A percentile compares a stretch with the other conserved stretches of the same genome.
Evolutionary conservation across 1,139 yeast species (phyloP).

Genomic region (Sugiyamaella paludigena): DNA sequence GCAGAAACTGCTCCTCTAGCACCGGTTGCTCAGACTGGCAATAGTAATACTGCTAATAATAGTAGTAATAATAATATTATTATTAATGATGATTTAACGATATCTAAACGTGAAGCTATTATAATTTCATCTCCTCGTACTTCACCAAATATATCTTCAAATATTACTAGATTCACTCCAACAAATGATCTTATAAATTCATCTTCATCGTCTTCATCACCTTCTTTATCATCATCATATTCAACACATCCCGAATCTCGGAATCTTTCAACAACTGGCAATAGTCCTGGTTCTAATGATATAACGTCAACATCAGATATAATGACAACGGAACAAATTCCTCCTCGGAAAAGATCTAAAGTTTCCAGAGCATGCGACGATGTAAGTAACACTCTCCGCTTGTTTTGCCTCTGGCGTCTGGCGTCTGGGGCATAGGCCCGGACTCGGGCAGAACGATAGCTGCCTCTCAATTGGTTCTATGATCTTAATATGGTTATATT

Average conservation of each 20-base stretch:
- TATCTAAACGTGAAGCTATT: no score
- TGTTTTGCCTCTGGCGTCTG: no score
- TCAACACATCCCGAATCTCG: not conserved
- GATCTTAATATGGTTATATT: not conserved
- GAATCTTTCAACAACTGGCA: not conserved
- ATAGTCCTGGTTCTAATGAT: not conserved
- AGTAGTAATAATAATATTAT: not conserved
- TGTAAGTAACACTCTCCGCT: slow-evolving; percentile 25
- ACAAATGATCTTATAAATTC: not conserved
- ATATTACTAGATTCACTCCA: no score
- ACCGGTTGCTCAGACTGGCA: not conserved
- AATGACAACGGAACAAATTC: slow-evolving; percentile 17
- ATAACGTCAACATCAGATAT: no score
- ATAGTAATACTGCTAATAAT: not conserved
- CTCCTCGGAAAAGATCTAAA: slow-evolving; percentile 42
- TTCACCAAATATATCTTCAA: no score
- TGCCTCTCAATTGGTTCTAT: not conserved
- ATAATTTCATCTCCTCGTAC: no score
- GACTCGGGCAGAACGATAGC: no score
- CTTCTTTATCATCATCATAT: not conserved
- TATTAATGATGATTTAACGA: not conserved
- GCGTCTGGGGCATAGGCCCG: not conserved
- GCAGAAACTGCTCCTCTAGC: not conserved
- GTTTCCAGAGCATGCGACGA: slow-evolving; percentile 47
- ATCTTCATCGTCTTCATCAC: not conserved